Evolutionary conservation across 805 yeast species (phyloP).

Genomic region (Teunomyces tritomae): DNA sequence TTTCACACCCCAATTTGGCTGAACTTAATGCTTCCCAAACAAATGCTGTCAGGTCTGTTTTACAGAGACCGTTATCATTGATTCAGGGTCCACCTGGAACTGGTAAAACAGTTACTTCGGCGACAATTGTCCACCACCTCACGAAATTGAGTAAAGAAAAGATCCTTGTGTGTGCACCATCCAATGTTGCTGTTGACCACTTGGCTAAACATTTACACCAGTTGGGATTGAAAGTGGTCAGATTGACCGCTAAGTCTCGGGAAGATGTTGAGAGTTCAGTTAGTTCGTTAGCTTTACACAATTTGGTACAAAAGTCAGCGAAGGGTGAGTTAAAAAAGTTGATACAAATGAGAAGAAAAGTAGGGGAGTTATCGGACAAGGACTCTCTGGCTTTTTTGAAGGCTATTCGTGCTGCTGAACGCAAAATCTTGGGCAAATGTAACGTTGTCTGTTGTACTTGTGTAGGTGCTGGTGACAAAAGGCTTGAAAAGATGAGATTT

Average conservation of each 20-base stretch:
- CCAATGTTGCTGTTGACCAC: slow-evolving; percentile 94
- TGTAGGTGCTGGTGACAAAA: slow-evolving; percentile 82
- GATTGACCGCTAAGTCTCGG: slow-evolving; percentile 72
- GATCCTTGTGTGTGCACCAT: slow-evolving; percentile 90
- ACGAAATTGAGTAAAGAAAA: slow-evolving; percentile 58
- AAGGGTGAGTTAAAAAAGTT: slow-evolving; percentile 59
- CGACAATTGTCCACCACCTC: slow-evolving; percentile 79
- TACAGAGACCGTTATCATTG: slow-evolving; percentile 70
- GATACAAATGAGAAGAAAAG: slow-evolving; percentile 54
- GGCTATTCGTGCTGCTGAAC: slow-evolving; percentile 48
- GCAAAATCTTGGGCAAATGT: slow-evolving; percentile 48
- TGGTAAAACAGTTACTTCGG: slow-evolving; percentile 92
- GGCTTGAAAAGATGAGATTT: slow-evolving; percentile 57
- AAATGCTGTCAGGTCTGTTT: slow-evolving; percentile 68
- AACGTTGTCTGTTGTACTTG: slow-evolving; percentile 90
- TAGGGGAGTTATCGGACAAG: slow-evolving; percentile 61
- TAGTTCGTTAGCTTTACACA: slow-evolving; percentile 55
- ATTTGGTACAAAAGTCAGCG: slow-evolving; percentile 46
- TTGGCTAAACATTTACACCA: slow-evolving; percentile 67
- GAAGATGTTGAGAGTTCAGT: slow-evolving; percentile 77
- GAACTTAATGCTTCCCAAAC: slow-evolving; percentile 75
- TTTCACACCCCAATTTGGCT: slow-evolving; percentile 66
- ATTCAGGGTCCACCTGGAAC: slow-evolving; percentile 95
- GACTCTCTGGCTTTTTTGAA: slow-evolving; percentile 49
- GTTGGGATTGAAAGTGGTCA: slow-evolving; percentile 75